Conservation (phyloP, 23 red algal genomes). For the Gracilaria gracilis region DNA sequence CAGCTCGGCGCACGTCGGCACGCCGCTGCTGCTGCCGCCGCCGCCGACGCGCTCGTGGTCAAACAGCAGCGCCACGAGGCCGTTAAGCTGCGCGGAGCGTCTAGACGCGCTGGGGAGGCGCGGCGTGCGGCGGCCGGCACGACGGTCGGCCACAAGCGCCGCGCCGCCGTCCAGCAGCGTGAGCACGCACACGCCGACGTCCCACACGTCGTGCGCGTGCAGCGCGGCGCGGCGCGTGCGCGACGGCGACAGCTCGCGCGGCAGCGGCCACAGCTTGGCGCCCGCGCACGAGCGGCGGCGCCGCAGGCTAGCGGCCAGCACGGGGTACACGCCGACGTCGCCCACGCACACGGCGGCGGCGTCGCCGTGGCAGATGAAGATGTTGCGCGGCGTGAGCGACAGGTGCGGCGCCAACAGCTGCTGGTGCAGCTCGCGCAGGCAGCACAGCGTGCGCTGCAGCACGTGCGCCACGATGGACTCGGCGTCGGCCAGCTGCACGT, state of each 20-base stretch:
- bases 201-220: conserved; percentile 37
- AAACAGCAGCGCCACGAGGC: conserved; percentile 44
- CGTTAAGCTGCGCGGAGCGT: conserved; percentile 58
- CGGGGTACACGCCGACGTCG: conserved; percentile 46
- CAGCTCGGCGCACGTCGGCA: conserved; percentile 4
- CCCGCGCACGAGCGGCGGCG: conserved; percentile 35
- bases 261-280: conserved; percentile 52
- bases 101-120: conserved; percentile 1
- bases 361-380: conserved; percentile 36
- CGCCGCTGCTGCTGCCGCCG: no score
- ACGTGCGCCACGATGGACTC: conserved; percentile 51
- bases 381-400: conserved; percentile 9
- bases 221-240: background rate
- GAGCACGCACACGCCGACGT: conserved; percentile 46
- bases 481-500: conserved; percentile 10
- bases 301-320: background rate
- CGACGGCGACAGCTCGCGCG: background rate
- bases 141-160: background rate
- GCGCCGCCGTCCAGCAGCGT: conserved; percentile 43
- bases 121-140: conserved; percentile 7
- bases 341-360: conserved; percentile 17
- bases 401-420: conserved; percentile 18
- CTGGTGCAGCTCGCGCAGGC: conserved; percentile 13
- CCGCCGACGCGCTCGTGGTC: background rate
- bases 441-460: background rate